Base-by-base conservation (phyloP, 257 asterid species). In the Mentha longifolia region DNA sequence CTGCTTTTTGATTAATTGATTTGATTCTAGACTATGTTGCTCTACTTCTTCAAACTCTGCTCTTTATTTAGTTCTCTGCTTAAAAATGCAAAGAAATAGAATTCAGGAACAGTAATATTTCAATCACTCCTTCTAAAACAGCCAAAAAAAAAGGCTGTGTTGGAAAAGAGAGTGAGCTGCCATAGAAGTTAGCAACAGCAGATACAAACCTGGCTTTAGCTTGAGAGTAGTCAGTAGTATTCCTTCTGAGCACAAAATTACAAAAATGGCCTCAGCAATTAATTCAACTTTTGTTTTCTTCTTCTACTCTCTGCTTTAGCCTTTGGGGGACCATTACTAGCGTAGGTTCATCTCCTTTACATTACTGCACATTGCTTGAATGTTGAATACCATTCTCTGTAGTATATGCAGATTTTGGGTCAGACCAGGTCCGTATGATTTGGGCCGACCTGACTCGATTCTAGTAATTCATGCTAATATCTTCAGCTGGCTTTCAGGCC, bases 161-260 rank as follows among this genome's bases (percentile, higher is more conserved):
- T 54, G 70, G 78, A 55, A 73, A 61, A 67, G 72, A 68, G 61
- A 49, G 59, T 81, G 25, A 11, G 64, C 1, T 72, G 76, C 72
- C 81, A 74, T 79, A 64, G 77, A 80, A 78, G 84, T 84, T 84
- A 74, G 79, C 86, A 74, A 69, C 45, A 59, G 68, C 63, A 81
- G 84, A 68, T 35, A 61, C 72, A 71, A 77, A 68, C 28, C 22
- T 10, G 67, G 76, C 61, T 75, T 76, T 46, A 58, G 71, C 50
- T 69, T 75, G 76, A 22, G 46, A n/a, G n/a, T n/a, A n/a, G n/a
- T n/a, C n/a, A 51, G 45, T 25, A 2, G 20, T 51, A 50, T 49
- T 70, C 67, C 16, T 65, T 79, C 75, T 72, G 67, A 56, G 49
- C 79, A 75, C 74, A 68, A 69, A 59, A 69, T 47, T 60, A 77